Evolutionary conservation across 129 eudicot species (phyloP), one percentile per base, ranked within the genome.

Genomic region (Centrapalus pauciflorus): DNA sequence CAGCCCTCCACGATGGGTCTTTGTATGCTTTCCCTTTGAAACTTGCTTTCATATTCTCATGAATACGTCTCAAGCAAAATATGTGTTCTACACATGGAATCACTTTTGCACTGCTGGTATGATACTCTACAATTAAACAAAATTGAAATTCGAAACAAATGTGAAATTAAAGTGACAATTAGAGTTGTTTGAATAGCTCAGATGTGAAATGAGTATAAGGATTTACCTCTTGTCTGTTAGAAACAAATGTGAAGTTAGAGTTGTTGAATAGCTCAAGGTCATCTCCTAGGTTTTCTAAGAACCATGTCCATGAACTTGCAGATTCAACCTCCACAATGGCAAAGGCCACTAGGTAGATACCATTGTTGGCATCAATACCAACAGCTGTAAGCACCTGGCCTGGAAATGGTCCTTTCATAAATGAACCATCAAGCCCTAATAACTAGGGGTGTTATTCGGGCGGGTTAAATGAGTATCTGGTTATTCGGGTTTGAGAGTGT

Each of bases 31-130:
- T n/a, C n/a, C n/a, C n/a, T n/a, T n/a, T n/a, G n/a, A n/a, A n/a
- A n/a, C n/a, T n/a, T n/a, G n/a, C n/a, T n/a, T n/a, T n/a, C 34
- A 61, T 61, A 32, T 61, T 61, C 10, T 61, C 13, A 3, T 61
- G 33, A 4, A 61, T 61, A 10, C n/a, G 66, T 0, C 32, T 21
- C 3, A 35, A 0, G 35, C 66, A 61, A 5, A 20, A 34, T 1
- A 1, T 21, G 28, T 59, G 16, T 28, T 59, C 46, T 2, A 9
- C 48, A 32, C 41, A 32, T 2, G 46, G 65, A 19, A 61, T 34
- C n/a, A 61, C 8, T 6, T 35, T 61, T 35, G 49, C 17, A 61
- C 10, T 0, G 66, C 51, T 10, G 16, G 13, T 3, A 21, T 11
- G 0, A 61, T 7, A 20, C 51, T 33, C 33, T 37, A 61, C 13